Base-by-base conservation (phyloP, 805 yeast species). In the Wickerhamomyces subpelliculosus region DNA sequence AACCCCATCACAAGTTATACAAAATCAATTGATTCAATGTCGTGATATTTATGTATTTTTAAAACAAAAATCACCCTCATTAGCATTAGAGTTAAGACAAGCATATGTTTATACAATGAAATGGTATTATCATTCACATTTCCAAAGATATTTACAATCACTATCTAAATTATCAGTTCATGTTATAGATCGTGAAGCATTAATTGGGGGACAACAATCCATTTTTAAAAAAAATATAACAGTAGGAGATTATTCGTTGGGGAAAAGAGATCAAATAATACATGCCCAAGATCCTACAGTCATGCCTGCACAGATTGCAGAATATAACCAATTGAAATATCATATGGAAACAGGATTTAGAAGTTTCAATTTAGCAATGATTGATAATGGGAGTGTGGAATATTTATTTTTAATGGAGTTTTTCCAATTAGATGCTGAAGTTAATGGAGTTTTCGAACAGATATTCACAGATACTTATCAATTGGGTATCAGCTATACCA, bases 41-140 rank as follows among this genome's bases (percentile, higher is more conserved):
- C 74, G 72, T 43, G 85, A 80, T 36, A 67, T 77, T 1, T 84
- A 63, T 47, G 61, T 62, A 4, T 87, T 84, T 42, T 56, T 90
- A 4, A 51, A 60, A 5, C 73, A 76, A 35, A 29, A 22, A 19
- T 74, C 83, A 40, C 68, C 72, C 8, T 68, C 76, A 7, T 61
- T 93, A 38, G 90, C 95, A 0, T 55, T 64, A 13, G 93, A 86
- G 52, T 68, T 93, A 28, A 71, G 78, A 38, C 73, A 73, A 49
- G 97, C 97, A 0, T 93, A 93, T 57, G 64, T 80, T 16, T 79
- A 78, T 51, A 90, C 97, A 3, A 89, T 93, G 85, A 68, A 75
- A 51, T 93, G 98, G 98, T 93, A 90, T 62, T 93, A 93, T 57
- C 68, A 72, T 41, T 73, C 82, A 40, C 75, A 84, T 48, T 90